phyloP scores from a whole-genome alignment of 2,329 filamentous ascomycete species.

The Phaeosphaeriaceae sp. region DNA sequence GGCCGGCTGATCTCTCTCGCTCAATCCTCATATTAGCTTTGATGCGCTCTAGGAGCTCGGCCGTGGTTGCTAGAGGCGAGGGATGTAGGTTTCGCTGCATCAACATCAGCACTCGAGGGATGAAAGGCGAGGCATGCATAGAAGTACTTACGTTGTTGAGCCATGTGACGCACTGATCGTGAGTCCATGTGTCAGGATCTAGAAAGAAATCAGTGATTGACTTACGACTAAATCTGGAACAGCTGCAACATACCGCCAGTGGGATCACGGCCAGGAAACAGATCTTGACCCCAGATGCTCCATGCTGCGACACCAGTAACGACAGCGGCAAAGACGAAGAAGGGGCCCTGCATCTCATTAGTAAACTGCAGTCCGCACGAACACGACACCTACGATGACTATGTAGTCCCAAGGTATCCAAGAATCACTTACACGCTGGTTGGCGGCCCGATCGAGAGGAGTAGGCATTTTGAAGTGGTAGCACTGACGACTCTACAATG shows the following conservation, averaged over 20 bases:
- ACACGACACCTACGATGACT: slow-evolving; percentile 28
- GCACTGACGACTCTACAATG: neutral
- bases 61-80: slow-evolving; percentile 64
- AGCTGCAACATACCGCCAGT: slow-evolving; percentile 67
- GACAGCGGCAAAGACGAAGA: slow-evolving; percentile 73
- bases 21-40: slow-evolving; percentile 69
- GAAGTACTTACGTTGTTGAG: slow-evolving; percentile 72
- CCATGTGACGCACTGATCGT: slow-evolving; percentile 82
- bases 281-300: slow-evolving; percentile 84
- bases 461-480: slow-evolving; percentile 53
- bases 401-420: slow-evolving; percentile 28
- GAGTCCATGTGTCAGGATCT: slow-evolving; percentile 78
- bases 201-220: slow-evolving; percentile 7
- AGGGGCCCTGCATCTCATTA: slow-evolving; percentile 37
- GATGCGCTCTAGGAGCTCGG: slow-evolving; percentile 72
- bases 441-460: slow-evolving; percentile 57
- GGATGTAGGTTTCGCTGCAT: slow-evolving; percentile 70
- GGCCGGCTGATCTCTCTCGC: slow-evolving; percentile 18
- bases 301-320: slow-evolving; percentile 83
- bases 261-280: slow-evolving; percentile 85
- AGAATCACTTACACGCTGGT: slow-evolving; percentile 50
- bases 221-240: neutral
- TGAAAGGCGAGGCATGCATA: neutral
- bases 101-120: slow-evolving; percentile 5
- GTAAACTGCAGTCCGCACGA: neutral